Evolutionary conservation across 2,329 filamentous ascomycete genomes (phyloP), one percentile per base, ranked within the genome.

Genomic region (Alternaria infectoria): DNA sequence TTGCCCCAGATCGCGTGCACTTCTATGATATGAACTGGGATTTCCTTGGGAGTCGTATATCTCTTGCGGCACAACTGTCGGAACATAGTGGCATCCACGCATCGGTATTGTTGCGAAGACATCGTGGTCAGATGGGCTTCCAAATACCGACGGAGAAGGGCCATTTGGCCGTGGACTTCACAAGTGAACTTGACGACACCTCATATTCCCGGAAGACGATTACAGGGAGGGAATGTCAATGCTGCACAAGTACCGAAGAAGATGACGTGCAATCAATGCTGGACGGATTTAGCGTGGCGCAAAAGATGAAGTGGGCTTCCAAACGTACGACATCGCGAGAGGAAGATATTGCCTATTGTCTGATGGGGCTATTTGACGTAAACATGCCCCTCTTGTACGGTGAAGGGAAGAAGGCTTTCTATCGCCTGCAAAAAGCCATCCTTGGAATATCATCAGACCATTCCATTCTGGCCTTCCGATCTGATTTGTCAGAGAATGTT

Each of bases 371-470:
- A 2, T 74, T 74, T 25, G 67, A 61, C 25, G 62, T 68, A 0
- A 47, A 60, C 17, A 66, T 69, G 62, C 61, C 63, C 5, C 54
- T 74, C 1, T 19, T 73, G 0, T 77, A 78, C 50, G 75, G 75
- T 6, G 75, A 74, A 60, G 71, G 73, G 1, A 15, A 62, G 7
- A 64, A 64, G 12, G 70, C 69, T 12, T 74, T 71, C 59, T 52
- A 26, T 1, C 57, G 67, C n/a, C 57, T 74, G 1, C 65, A 69
- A 45, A 40, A 68, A 44, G 70, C 70, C 11, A 70, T 74, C 11
- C 46, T 68, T 30, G 57, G 12, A 0, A 32, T 40, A 12, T 58
- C 54, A 1, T 47, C 17, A 25, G 54, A 57, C 19, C 54, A 57
- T 2, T 49, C 44, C 3, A 57, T 57, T 0, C 23, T 57, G 7